Conservation (phyloP, 768 basidiomycete genomes). For the Leccinum boreale region DNA sequence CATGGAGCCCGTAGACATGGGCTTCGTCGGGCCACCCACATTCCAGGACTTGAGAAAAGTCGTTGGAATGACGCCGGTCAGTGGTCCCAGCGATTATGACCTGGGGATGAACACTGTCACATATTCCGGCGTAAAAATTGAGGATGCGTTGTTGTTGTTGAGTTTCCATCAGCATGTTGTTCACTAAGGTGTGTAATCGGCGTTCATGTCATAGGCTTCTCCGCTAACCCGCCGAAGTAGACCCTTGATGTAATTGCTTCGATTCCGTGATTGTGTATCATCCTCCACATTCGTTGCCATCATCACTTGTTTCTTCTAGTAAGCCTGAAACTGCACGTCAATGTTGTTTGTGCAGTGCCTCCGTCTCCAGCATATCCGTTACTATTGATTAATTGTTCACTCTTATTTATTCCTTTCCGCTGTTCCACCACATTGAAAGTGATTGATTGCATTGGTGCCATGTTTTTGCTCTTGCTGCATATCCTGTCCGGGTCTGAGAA, state of each 20-base stretch:
- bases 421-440: slow-evolving; percentile 3
- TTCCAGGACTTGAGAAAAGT: slow-evolving; percentile 52
- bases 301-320: slow-evolving; percentile 9
- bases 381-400: slow-evolving; percentile 35
- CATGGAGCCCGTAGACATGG: slow-evolving; percentile 31
- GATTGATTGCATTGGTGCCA: slow-evolving; percentile 8
- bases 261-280: slow-evolving; percentile 21
- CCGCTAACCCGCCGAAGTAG: slow-evolving; percentile 16
- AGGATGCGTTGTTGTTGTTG: slow-evolving; percentile 71
- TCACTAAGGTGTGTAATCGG: slow-evolving; percentile 37
- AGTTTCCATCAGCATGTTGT: slow-evolving; percentile 69
- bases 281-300: slow-evolving; percentile 7
- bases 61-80: slow-evolving; percentile 18
- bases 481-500: slow-evolving; percentile 11
- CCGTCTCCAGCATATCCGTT: slow-evolving; percentile 30
- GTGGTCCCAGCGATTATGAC: slow-evolving; percentile 24
- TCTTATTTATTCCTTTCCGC: slow-evolving; percentile 23
- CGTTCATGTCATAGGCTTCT: not conserved
- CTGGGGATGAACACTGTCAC: slow-evolving; percentile 27
- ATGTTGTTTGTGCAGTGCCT: slow-evolving; percentile 8
- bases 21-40: slow-evolving; percentile 38
- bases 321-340: slow-evolving; percentile 6
- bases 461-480: slow-evolving; percentile 15
- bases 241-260: slow-evolving; percentile 10
- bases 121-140: slow-evolving; percentile 58